These are phyloP conservation scores for Xylaria sp. DNA, from an alignment of 2,329 filamentous ascomycete species.

Conservation along the genomic window DNA sequence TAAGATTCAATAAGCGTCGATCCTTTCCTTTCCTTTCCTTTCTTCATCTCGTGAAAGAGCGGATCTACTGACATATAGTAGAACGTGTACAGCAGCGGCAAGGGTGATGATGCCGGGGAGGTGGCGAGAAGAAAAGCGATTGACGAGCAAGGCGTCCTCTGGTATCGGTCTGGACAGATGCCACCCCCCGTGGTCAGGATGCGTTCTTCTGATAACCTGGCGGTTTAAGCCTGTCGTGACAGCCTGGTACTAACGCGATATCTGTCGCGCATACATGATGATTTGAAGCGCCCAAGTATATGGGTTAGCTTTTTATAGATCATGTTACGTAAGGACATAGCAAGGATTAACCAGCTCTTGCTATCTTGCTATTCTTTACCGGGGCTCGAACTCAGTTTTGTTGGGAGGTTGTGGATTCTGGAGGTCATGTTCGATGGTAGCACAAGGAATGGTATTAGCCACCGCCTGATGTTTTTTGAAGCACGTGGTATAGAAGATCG, in stretches of 20 bases:
- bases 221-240: background rate
- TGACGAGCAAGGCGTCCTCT: conserved; percentile 33
- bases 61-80: background rate
- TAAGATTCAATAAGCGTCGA: conserved; percentile 30
- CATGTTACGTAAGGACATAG: background rate
- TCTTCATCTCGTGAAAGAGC: background rate
- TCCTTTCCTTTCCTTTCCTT: background rate
- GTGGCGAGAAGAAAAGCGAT: conserved; percentile 11
- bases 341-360: background rate
- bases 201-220: conserved; percentile 18
- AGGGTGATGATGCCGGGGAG: background rate
- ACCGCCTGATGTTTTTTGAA: background rate
- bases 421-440: background rate
- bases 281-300: background rate
- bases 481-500: background rate
- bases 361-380: background rate
- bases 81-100: conserved; percentile 17
- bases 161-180: conserved; percentile 32
- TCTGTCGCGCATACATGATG: too few species aligned
- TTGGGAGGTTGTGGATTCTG: background rate
- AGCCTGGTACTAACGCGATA: background rate
- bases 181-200: conserved; percentile 23
- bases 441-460: background rate
- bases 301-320: background rate
- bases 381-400: background rate